Base-by-base conservation (phyloP, 768 basidiomycete genomes). In the Leccinum subgranulosum region DNA sequence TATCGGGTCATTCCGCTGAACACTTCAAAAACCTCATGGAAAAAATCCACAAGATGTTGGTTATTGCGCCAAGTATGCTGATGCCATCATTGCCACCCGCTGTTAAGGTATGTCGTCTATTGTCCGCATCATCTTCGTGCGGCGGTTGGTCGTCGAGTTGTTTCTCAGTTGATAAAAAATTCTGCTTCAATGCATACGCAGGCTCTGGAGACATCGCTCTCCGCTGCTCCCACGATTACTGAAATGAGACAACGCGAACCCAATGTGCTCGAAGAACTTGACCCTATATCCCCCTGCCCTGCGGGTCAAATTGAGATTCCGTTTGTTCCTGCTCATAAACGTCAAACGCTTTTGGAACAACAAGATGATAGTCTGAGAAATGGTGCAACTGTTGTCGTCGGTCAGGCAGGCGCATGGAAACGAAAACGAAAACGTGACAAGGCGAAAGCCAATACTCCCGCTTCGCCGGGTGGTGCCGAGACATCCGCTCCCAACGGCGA, bases 371-470 rank as follows among this genome's bases (percentile, higher is more conserved):
- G 66, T 33, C 69, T 68, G 19, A 73, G 74, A 31, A 83, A 86
- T 47, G 90, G 90, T 65, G 76, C 82, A 1, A 85, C 93, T 53
- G 82, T 92, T 6, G 79, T 88, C 14, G 88, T 91, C 17, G 89
- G 89, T 7, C 84, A 87, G 66, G 67, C 76, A 19, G 76, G 79
- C 53, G 77, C 80, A 67, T 85, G 84, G 75, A 88, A 88, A 67
- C 79, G 83, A 41, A 90, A 89, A 69, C 78, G 86, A 59, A 69
- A 60, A 56, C 59, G 65, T 21, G 66, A 64, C 53, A 64, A 55
- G 54, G 51, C 54, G 17, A 66, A 57, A 56, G 58, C 63, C 34
- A 55, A 23, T 7, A 10, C 31, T 7, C 29, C 23, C 10, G 14
- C 45, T 9, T 49, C 53, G 27, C 50, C 34, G 15, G 29, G 45